Conservation (phyloP, 352 stramenopile species). For the Phytophthora brassicae region DNA sequence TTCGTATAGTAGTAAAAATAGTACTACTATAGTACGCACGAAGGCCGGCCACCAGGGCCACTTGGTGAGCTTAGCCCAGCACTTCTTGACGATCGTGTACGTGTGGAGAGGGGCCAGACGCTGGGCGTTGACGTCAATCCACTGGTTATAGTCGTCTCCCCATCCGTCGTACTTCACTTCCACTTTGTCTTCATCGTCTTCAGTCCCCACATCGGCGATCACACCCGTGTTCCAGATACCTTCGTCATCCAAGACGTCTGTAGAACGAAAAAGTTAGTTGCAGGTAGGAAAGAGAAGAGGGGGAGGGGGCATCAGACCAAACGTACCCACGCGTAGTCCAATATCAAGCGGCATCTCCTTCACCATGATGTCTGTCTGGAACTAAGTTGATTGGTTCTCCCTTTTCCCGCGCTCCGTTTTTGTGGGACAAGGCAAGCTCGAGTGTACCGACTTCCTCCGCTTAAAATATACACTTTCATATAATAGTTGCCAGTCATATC, state of each 20-base stretch:
- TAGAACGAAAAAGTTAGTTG: slow-evolving; percentile 7
- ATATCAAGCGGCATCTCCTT: slow-evolving; percentile 65
- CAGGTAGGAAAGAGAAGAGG: neutral
- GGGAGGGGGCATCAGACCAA: too few relatives aligned
- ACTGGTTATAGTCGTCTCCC: slow-evolving; percentile 83
- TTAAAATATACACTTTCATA: too few relatives aligned
- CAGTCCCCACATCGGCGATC: slow-evolving; percentile 67
- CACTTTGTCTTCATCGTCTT: slow-evolving; percentile 50
- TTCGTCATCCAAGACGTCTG: slow-evolving; percentile 81
- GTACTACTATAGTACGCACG: slow-evolving; percentile 32
- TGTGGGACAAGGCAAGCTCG: too few relatives aligned
- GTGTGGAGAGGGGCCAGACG: slow-evolving; percentile 76
- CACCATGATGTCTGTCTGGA: too few relatives aligned
- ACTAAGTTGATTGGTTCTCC: too few relatives aligned
- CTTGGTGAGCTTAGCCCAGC: slow-evolving; percentile 83
- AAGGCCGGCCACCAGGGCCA: slow-evolving; percentile 85
- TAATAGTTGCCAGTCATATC: too few relatives aligned
- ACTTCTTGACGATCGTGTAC: slow-evolving; percentile 86
- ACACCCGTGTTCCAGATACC: slow-evolving; percentile 83
- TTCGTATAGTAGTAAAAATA: neutral
- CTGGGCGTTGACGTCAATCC: slow-evolving; percentile 50
- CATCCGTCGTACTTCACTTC: slow-evolving; percentile 87
- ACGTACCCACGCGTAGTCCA: slow-evolving; percentile 68
- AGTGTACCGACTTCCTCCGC: too few relatives aligned
- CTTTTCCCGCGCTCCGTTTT: slow-evolving; percentile 18